Conservation (phyloP, 1,284 basidiomycete species). For the Salmacisia buchloeana region DNA sequence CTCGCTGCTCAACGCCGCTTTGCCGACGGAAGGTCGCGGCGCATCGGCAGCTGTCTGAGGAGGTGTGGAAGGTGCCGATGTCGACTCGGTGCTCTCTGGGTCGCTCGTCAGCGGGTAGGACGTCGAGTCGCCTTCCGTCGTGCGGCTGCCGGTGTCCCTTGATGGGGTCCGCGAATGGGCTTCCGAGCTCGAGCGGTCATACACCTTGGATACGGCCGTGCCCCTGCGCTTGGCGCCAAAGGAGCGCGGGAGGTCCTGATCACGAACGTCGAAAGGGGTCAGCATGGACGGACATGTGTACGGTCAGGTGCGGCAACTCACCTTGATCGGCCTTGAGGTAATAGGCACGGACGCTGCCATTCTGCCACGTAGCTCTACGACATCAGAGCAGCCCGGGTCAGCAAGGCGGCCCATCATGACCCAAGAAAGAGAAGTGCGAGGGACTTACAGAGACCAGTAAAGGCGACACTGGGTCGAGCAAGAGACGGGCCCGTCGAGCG, state of each 20-base stretch:
- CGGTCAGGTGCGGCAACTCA: not conserved
- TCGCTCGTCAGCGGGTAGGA: not conserved
- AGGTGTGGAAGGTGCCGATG: conserved; percentile 7
- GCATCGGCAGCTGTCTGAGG: not conserved
- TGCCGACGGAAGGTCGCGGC: too few relatives aligned
- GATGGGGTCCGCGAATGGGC: conserved; percentile 1
- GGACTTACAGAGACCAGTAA: too few relatives aligned
- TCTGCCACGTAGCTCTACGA: not conserved
- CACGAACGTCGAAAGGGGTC: too few relatives aligned
- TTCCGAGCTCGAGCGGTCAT: not conserved
- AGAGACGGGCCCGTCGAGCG: too few relatives aligned
- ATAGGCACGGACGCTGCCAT: not conserved
- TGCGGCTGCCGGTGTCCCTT: conserved; percentile 2
- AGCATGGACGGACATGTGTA: too few relatives aligned
- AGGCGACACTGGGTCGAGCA: too few relatives aligned
- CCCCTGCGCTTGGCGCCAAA: conserved; percentile 1
- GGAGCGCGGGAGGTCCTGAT: not conserved
- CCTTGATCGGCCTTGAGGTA: not conserved
- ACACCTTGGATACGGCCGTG: too few relatives aligned
- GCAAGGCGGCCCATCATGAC: too few relatives aligned
- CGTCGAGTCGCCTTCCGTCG: not conserved
- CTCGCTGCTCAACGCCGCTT: too few relatives aligned
- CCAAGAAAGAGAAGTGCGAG: too few relatives aligned
- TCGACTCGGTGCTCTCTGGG: not conserved
- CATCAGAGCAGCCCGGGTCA: not conserved